phyloP scores from a whole-genome alignment of 2,329 filamentous ascomycete genomes.

The Penicillium sp. region DNA sequence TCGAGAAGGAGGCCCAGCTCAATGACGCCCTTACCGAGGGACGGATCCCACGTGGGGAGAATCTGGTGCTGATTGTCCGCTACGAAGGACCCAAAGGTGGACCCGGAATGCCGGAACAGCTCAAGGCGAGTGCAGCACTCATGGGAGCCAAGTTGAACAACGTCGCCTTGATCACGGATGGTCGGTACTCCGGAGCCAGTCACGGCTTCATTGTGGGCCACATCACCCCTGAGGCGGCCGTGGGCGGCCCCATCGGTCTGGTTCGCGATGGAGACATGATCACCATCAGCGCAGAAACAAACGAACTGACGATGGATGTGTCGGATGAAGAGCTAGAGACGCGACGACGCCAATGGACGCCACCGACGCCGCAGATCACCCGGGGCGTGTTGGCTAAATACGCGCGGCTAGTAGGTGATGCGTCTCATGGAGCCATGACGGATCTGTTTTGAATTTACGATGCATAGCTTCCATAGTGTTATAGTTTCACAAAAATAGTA shows the following conservation, averaged over 20 bases:
- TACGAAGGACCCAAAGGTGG: conserved; percentile 94
- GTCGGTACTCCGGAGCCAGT: conserved; percentile 80
- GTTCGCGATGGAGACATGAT: conserved; percentile 78
- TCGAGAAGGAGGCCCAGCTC: conserved; percentile 79
- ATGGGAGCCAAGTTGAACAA: conserved; percentile 89
- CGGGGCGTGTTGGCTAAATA: conserved; percentile 90
- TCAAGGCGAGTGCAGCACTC: conserved; percentile 82
- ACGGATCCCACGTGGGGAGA: conserved; percentile 70
- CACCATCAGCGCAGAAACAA: conserved; percentile 79
- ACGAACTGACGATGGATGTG: conserved; percentile 69
- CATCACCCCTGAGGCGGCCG: conserved; percentile 84
- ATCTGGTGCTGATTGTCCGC: conserved; percentile 83
- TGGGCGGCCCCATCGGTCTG: conserved; percentile 82
- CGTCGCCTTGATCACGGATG: conserved; percentile 88
- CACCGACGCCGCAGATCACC: conserved; percentile 69
- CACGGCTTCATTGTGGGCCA: conserved; percentile 95
- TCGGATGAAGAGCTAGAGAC: conserved; percentile 67
- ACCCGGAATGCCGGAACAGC: conserved; percentile 93
- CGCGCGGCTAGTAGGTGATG: conserved; percentile 80
- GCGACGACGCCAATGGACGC: conserved; percentile 65
- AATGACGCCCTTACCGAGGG: conserved; percentile 71
- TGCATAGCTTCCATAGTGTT: too few relatives aligned
- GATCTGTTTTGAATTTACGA: conserved; percentile 55
- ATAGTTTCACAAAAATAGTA: background rate
- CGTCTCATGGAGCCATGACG: conserved; percentile 86